phyloP scores from a whole-genome alignment of 305 asterid genomes.

The Fraxinus sp. region DNA sequence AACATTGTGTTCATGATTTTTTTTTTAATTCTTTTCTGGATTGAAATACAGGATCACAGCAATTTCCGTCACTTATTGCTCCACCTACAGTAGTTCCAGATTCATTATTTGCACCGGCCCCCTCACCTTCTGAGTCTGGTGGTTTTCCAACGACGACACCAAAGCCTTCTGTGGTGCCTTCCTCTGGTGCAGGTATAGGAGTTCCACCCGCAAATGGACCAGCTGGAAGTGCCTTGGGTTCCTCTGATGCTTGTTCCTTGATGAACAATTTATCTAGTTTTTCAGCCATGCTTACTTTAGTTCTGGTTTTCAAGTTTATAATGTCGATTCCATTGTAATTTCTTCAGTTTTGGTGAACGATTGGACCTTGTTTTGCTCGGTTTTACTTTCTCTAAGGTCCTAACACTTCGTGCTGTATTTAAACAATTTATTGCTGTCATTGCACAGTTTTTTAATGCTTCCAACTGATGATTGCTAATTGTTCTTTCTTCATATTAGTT shows the following conservation, averaged over 20 bases:
- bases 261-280: slow-evolving; percentile 36
- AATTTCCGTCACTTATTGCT: slow-evolving; percentile 63
- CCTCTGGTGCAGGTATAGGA: slow-evolving; percentile 49
- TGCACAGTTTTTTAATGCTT: slow-evolving; percentile 23
- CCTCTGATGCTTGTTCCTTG: slow-evolving; percentile 45
- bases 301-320: slow-evolving; percentile 33
- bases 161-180: slow-evolving; percentile 52
- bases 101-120: slow-evolving; percentile 68
- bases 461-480: not conserved
- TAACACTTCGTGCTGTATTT: slow-evolving; percentile 26
- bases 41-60: slow-evolving; percentile 61
- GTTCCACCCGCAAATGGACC: slow-evolving; percentile 82
- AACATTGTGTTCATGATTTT: not conserved
- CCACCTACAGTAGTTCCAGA: slow-evolving; percentile 70
- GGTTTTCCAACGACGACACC: slow-evolving; percentile 61
- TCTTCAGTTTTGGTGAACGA: slow-evolving; percentile 10
- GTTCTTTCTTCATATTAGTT: not conserved
- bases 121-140: slow-evolving; percentile 70
- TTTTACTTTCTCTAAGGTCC: slow-evolving; percentile 18
- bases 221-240: slow-evolving; percentile 48
- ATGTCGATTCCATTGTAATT: slow-evolving; percentile 25
- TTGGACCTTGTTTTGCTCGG: slow-evolving; percentile 33
- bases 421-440: slow-evolving; percentile 29
- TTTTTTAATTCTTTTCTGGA: not conserved
- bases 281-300: slow-evolving; percentile 37